Percentiles rank a stretch among this genome's conserved stretches.
These are phyloP conservation scores for Diaporthe velutina DNA, from an alignment of 2,329 filamentous ascomycete species.

Conservation along the genomic window DNA sequence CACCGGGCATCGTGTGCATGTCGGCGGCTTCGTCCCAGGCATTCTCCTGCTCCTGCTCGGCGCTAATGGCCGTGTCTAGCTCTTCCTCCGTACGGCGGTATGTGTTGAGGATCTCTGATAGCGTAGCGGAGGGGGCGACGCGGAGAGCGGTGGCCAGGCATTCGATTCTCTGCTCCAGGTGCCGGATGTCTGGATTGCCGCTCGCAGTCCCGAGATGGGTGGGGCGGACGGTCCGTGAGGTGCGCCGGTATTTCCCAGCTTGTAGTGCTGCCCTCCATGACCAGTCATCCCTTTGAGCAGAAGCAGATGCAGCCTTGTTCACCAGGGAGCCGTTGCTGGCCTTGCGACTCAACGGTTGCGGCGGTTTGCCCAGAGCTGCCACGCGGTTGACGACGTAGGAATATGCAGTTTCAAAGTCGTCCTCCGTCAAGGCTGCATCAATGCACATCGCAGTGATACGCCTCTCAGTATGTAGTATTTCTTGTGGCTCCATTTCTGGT, in stretches of 20 bases:
- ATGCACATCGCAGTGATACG: slow-evolving; percentile 86
- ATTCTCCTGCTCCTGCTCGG: slow-evolving; percentile 77
- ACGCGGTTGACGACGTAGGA: slow-evolving; percentile 84
- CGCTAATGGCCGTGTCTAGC: slow-evolving; percentile 73
- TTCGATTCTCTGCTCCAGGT: slow-evolving; percentile 85
- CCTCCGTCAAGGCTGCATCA: slow-evolving; percentile 77
- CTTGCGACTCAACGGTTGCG: slow-evolving; percentile 37
- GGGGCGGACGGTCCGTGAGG: slow-evolving; percentile 64
- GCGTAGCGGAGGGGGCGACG: slow-evolving; percentile 76
- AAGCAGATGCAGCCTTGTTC: slow-evolving; percentile 38
- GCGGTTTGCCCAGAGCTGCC: slow-evolving; percentile 49
- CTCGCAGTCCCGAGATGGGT: slow-evolving; percentile 72
- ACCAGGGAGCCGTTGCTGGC: slow-evolving; percentile 44
- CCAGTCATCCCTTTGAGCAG: slow-evolving; percentile 67
- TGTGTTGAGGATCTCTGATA: slow-evolving; percentile 81
- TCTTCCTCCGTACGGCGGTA: slow-evolving; percentile 86
- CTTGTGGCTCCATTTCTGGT: slow-evolving; percentile 46
- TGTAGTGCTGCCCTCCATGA: slow-evolving; percentile 84
- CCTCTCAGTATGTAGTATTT: slow-evolving; percentile 63
- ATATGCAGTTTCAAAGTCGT: slow-evolving; percentile 89
- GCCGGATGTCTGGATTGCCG: slow-evolving; percentile 73
- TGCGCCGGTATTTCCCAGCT: slow-evolving; percentile 80
- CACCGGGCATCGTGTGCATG: slow-evolving; percentile 67
- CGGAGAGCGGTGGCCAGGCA: slow-evolving; percentile 82
- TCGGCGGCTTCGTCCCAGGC: slow-evolving; percentile 78